Percentiles rank a stretch among this genome's conserved stretches.
These are phyloP conservation scores for Paecilomyces sp. DNA, from an alignment of 2,329 filamentous ascomycete species.

Conservation along the genomic window DNA sequence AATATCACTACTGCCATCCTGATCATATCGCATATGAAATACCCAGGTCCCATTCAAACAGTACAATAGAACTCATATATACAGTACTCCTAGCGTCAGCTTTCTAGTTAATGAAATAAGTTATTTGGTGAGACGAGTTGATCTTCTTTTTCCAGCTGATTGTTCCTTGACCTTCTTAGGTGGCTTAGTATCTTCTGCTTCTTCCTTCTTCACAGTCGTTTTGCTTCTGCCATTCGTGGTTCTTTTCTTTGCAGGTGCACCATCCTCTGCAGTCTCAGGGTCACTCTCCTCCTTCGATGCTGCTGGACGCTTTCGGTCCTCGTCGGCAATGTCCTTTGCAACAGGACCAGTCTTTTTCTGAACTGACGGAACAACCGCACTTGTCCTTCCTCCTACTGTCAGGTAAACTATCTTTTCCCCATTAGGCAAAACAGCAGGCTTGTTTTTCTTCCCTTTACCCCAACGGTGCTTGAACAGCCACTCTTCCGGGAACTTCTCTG, in stretches of 20 bases:
- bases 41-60: not conserved
- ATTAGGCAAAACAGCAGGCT: conserved; percentile 62
- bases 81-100: conserved; percentile 1
- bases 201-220: conserved; percentile 15
- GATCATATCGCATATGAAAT: not conserved
- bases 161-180: not conserved
- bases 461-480: conserved; percentile 89
- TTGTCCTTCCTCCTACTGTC: conserved; percentile 85
- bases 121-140: conserved; percentile 20
- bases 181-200: conserved; percentile 12
- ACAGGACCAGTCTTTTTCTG: conserved; percentile 73
- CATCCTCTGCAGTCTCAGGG: conserved; percentile 14
- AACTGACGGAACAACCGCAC: conserved; percentile 74
- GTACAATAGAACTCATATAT: not conserved
- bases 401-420: conserved; percentile 80
- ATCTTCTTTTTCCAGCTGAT: conserved; percentile 19
- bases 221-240: conserved; percentile 16
- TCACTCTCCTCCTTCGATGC: conserved; percentile 20
- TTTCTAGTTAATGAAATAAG: not conserved
- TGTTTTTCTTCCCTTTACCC: conserved; percentile 76
- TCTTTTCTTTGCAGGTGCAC: conserved; percentile 16
- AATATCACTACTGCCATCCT: not conserved
- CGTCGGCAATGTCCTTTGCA: conserved; percentile 43
- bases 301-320: conserved; percentile 23
- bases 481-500: conserved; percentile 71